Evolutionary conservation across 2,329 filamentous ascomycete genomes (phyloP).

Genomic region (Chrysoporthe austroafricana): DNA sequence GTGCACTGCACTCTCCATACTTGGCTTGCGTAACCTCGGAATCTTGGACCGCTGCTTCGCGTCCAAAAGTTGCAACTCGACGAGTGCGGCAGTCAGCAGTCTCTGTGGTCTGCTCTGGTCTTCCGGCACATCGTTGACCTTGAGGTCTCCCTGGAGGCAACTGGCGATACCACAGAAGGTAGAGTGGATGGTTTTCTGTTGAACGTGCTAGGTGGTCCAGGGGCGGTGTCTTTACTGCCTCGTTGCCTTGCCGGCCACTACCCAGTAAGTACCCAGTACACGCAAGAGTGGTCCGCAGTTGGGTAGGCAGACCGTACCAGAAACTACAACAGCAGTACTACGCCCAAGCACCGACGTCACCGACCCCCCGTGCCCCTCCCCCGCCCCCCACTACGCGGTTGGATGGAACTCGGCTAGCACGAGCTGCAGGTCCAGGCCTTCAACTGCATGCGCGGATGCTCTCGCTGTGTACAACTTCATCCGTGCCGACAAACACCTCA

Average conservation of each 20-base stretch:
- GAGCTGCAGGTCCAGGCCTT: not conserved
- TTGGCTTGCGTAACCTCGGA: not conserved
- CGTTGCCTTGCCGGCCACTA: not conserved
- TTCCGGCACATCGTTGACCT: not conserved
- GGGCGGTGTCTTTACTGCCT: too few relatives aligned
- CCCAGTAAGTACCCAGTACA: not conserved
- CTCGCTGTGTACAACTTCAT: not conserved
- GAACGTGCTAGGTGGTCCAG: not conserved
- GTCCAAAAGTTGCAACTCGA: not conserved
- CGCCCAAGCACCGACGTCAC: conserved; percentile 7
- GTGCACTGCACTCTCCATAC: not conserved
- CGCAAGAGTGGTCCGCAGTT: too few relatives aligned
- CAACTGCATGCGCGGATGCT: not conserved
- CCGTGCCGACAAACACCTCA: not conserved
- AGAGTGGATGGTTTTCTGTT: not conserved
- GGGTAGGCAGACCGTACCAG: too few relatives aligned
- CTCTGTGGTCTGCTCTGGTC: not conserved
- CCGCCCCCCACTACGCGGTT: not conserved
- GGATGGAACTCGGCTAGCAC: not conserved
- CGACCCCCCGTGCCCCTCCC: not conserved
- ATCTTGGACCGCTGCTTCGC: not conserved
- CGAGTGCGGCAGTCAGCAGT: not conserved
- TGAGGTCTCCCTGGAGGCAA: not conserved
- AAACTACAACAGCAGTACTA: not conserved
- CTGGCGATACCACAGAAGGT: not conserved